Percentiles rank a stretch among this genome's conserved stretches.
Evolutionary conservation across 73 alveolate genomes (phyloP).

Genomic region (Uronychia binucleata): DNA sequence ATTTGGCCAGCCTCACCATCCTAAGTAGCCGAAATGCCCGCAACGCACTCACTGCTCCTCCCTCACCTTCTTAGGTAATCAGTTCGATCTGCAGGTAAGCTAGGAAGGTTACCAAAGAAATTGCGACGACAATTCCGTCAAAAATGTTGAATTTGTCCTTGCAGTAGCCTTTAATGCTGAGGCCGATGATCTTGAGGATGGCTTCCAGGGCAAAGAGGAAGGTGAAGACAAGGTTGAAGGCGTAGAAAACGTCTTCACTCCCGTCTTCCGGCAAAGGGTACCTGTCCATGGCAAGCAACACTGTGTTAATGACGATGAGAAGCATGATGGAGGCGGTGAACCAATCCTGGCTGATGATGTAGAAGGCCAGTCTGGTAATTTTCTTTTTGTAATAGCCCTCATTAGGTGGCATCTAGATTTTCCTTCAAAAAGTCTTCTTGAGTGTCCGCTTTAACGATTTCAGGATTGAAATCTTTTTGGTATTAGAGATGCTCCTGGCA

Average conservation of each 20-base stretch:
- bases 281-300: slow-evolving; percentile 48
- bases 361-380: not conserved
- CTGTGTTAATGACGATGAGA: slow-evolving; percentile 59
- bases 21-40: slow-evolving; percentile 68
- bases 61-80: slow-evolving; percentile 27
- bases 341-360: not conserved
- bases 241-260: not conserved
- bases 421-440: not conserved
- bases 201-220: slow-evolving; percentile 53
- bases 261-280: slow-evolving; percentile 28
- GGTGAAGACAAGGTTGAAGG: slow-evolving; percentile 19
- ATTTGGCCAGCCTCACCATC: slow-evolving; percentile 50
- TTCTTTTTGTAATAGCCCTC: not conserved
- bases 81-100: slow-evolving; percentile 21
- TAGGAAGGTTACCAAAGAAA: slow-evolving; percentile 35
- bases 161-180: slow-evolving; percentile 59
- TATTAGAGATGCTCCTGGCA: slow-evolving; percentile 21
- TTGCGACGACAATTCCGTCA: slow-evolving; percentile 55
- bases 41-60: slow-evolving; percentile 60
- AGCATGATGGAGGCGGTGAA: slow-evolving; percentile 24
- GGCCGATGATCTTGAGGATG: slow-evolving; percentile 55
- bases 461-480: not conserved
- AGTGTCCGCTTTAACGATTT: not conserved
- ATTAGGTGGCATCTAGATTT: not conserved
- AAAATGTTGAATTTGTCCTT: slow-evolving; percentile 71